Percentiles rank a stretch among this genome's conserved stretches.
phyloP scores from a whole-genome alignment of 2,329 filamentous ascomycete genomes.

The Hypoxylon sp. region DNA sequence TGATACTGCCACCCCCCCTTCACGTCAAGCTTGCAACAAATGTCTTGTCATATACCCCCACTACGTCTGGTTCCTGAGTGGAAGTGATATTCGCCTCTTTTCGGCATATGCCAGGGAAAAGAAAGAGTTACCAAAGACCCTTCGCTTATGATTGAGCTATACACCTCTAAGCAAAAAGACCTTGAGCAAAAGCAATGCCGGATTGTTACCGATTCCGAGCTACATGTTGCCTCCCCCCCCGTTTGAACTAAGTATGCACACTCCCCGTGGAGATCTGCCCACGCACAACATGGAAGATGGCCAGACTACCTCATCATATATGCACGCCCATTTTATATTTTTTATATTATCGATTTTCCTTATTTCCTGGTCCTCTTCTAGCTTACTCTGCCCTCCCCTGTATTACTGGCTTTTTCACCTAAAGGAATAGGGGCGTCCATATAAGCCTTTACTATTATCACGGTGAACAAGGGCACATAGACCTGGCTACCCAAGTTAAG shows the following conservation, averaged over 20 bases:
- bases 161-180: slow-evolving; percentile 15
- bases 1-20: slow-evolving; percentile 41
- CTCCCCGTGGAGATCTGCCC: slow-evolving; percentile 41
- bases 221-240: slow-evolving; percentile 19
- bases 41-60: slow-evolving; percentile 23
- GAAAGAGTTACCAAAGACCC: slow-evolving; percentile 5
- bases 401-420: slow-evolving; percentile 26
- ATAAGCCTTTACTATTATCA: slow-evolving; percentile 16
- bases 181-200: not conserved
- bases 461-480: slow-evolving; percentile 27
- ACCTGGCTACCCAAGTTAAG: slow-evolving; percentile 9
- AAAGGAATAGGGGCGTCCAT: slow-evolving; percentile 13
- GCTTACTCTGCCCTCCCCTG: slow-evolving; percentile 7
- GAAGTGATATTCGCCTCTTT: slow-evolving; percentile 40
- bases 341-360: slow-evolving; percentile 13
- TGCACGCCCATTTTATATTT: slow-evolving; percentile 21
- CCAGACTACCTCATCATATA: slow-evolving; percentile 33
- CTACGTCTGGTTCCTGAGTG: slow-evolving; percentile 33
- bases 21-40: slow-evolving; percentile 12
- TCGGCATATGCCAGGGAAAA: slow-evolving; percentile 34
- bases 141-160: slow-evolving; percentile 13
- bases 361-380: slow-evolving; percentile 8
- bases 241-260: slow-evolving; percentile 35
- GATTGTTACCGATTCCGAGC: slow-evolving; percentile 18
- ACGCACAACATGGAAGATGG: slow-evolving; percentile 40